Conservation (phyloP, 345 rosid genomes). For the Cochlearia excelsa region DNA sequence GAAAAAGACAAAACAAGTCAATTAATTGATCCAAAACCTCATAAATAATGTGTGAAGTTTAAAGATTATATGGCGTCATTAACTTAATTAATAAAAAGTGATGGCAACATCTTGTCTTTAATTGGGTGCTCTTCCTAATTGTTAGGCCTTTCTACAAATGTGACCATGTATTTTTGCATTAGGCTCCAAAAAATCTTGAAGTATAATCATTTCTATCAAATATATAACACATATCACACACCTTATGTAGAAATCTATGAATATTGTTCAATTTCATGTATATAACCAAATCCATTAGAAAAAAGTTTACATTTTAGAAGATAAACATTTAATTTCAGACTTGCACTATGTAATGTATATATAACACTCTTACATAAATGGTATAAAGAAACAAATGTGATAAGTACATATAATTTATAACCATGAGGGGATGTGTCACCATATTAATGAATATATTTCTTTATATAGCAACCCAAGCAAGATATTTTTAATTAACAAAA, state of each 20-base stretch:
- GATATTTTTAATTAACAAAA: too few species aligned
- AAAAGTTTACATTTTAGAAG: too few species aligned
- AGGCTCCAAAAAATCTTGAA: conserved; percentile 9
- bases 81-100: not conserved
- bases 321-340: too few species aligned
- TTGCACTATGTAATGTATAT: too few species aligned
- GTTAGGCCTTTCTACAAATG: conserved; percentile 32
- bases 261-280: too few species aligned
- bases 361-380: too few species aligned
- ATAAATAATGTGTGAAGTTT: not conserved
- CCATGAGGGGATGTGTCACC: too few species aligned
- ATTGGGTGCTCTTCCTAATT: conserved; percentile 26
- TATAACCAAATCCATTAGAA: too few species aligned
- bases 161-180: conserved; percentile 10
- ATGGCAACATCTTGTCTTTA: conserved; percentile 15
- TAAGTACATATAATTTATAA: too few species aligned
- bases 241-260: not conserved
- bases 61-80: not conserved
- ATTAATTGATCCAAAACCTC: not conserved
- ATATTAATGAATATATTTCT: not conserved
- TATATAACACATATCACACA: not conserved
- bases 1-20: not conserved
- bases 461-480: not conserved
- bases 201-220: conserved; percentile 3
- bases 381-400: too few species aligned